Conservation (phyloP, 208 protist genomes). For the Herpetomonas tarakana region DNA sequence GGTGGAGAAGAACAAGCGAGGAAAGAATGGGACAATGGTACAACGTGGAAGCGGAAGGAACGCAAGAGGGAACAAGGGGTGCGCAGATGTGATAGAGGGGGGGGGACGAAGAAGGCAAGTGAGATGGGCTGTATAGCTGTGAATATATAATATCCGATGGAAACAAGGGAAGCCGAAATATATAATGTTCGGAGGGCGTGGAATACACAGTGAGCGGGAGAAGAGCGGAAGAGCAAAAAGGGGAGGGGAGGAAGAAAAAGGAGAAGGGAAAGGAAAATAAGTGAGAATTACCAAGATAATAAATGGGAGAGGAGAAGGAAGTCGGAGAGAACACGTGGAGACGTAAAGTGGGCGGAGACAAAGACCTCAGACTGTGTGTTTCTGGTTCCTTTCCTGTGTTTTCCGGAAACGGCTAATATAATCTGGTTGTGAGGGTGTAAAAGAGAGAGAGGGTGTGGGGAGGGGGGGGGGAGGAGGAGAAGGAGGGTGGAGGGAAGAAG, state of each 20-base stretch:
- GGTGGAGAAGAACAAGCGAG: neutral
- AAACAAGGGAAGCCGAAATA: neutral
- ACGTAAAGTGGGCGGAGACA: neutral
- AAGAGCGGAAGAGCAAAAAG: neutral
- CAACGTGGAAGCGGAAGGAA: neutral
- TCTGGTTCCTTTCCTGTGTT: neutral
- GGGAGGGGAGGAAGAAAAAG: neutral
- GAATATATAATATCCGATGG: neutral
- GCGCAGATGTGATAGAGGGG: neutral
- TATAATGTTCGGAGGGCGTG: neutral
- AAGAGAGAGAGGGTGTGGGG: neutral
- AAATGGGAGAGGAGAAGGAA: neutral
- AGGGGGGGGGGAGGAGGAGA: neutral
- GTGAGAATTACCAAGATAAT: neutral
- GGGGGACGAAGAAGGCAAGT: neutral
- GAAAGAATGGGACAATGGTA: conserved; percentile 1
- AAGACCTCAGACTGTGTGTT: neutral
- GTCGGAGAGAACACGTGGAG: neutral
- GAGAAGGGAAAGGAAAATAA: neutral
- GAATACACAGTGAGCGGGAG: neutral
- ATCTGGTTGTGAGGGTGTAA: too few species aligned
- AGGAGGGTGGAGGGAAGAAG: neutral
- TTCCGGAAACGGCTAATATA: too few species aligned
- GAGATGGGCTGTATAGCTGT: neutral
- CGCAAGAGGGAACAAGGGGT: neutral